Base-by-base conservation (phyloP, 192 early-diverging fungal species). In the Spinellus fusiger region DNA sequence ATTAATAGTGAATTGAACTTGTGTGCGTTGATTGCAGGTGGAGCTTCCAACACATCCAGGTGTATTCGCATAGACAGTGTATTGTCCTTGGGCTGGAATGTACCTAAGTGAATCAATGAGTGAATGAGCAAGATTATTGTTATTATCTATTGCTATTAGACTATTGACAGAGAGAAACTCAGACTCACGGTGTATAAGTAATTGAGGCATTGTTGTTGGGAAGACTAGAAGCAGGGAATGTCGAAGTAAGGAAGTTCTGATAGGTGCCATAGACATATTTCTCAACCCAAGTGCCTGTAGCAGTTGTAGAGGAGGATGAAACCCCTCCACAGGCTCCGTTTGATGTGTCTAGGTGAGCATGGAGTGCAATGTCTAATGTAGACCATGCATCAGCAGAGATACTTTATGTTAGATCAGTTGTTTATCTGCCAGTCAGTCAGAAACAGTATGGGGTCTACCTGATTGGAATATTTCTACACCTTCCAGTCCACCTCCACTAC, bases 391-490 rank as follows among this genome's bases (percentile, higher is more conserved):
- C n/a, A n/a, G n/a, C n/a, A n/a, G n/a, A n/a, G n/a, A n/a, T n/a
- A n/a, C n/a, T n/a, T 9, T 37, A 9, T 37, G 13, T 37, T 37
- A 9, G 13, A 9, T 37, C 13, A 37, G 5, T 37, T 37, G 13
- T 37, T 37, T 37, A 37, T 44, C 3, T 44, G 3, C 10, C 13
- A 2, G 10, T n/a, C 18, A 12, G 40, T 81, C 29, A n/a, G 29
- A 16, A 33, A 37, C 8, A 4, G 10, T 4, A 35, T 77, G 22
- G 3, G 18, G 16, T 44, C 53, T 64, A 70, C 68, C 70, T n/a
- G 65, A 63, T 38, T 68, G 66, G 28, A 64, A 74, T 10, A 69
- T 69, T 44, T 64, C 31, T 27, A 74, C 59, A 20, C 51, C 55
- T 1, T 52, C 18, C 9, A 74, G 46, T 22, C 72, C 72, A 27